Evolutionary conservation across 2,329 filamentous ascomycete genomes (phyloP).

Genomic region (Alternaria sp.): DNA sequence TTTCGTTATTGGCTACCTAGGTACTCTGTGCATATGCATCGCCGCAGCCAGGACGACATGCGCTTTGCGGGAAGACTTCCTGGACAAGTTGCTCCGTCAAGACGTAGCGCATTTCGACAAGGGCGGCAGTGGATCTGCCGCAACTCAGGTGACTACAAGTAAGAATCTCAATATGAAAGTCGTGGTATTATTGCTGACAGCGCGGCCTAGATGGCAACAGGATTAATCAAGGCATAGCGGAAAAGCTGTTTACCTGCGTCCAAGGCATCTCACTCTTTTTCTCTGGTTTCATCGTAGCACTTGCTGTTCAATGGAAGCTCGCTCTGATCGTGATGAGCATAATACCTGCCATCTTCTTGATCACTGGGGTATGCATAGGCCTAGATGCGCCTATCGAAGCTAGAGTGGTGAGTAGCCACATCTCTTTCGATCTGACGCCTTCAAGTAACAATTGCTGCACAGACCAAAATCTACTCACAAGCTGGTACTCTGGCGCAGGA

Average conservation of each 20-base stretch:
- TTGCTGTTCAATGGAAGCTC: conserved; percentile 89
- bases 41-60: conserved; percentile 54
- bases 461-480: conserved; percentile 16
- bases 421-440: background rate
- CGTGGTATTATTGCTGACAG: background rate
- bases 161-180: background rate
- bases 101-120: conserved; percentile 40
- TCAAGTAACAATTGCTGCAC: background rate
- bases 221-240: conserved; percentile 28
- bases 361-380: conserved; percentile 20
- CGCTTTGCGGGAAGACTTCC: conserved; percentile 62
- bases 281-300: conserved; percentile 90
- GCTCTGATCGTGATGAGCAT: conserved; percentile 73
- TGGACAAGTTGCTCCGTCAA: conserved; percentile 59
- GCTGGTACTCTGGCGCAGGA: conserved; percentile 1
- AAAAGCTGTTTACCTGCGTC: conserved; percentile 52
- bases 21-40: conserved; percentile 85
- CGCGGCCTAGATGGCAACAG: conserved; percentile 17
- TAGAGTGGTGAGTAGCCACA: conserved; percentile 9
- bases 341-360: conserved; percentile 49
- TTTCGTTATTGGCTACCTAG: conserved; percentile 72
- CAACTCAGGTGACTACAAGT: conserved; percentile 25
- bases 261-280: conserved; percentile 63
- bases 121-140: conserved; percentile 24
- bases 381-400: conserved; percentile 26